phyloP scores from a whole-genome alignment of 169 alveolate genomes.

The Babesia bigemina region DNA sequence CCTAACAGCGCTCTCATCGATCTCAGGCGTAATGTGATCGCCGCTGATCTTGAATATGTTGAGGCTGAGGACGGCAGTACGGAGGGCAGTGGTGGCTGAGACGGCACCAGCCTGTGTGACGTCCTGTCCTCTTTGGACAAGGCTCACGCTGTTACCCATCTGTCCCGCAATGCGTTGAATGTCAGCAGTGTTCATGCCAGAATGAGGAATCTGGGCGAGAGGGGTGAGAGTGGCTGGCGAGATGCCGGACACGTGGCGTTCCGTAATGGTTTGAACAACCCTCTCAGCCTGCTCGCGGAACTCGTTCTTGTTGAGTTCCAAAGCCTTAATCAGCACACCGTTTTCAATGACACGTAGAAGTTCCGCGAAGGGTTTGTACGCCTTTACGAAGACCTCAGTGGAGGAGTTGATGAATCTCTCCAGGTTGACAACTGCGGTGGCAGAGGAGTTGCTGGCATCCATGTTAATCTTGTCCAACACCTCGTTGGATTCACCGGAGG shows the following conservation, averaged over 20 bases:
- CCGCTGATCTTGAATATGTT: slow-evolving; percentile 19
- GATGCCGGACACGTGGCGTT: background rate
- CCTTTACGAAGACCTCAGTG: slow-evolving; percentile 55
- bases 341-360: slow-evolving; percentile 20
- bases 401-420: slow-evolving; percentile 33
- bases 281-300: slow-evolving; percentile 11
- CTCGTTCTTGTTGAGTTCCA: slow-evolving; percentile 31
- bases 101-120: background rate
- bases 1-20: slow-evolving; percentile 5
- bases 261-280: slow-evolving; percentile 20
- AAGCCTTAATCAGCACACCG: slow-evolving; percentile 14
- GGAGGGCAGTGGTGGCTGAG: slow-evolving; percentile 6
- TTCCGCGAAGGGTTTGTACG: slow-evolving; percentile 52
- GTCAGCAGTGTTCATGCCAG: slow-evolving; percentile 17
- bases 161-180: background rate
- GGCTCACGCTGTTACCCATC: slow-evolving; percentile 10
- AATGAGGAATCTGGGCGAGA: slow-evolving; percentile 1
- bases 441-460: background rate
- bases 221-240: background rate
- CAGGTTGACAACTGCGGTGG: slow-evolving; percentile 23
- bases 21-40: slow-evolving; percentile 13
- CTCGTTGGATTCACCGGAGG: slow-evolving; percentile 17
- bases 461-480: slow-evolving; percentile 10
- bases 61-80: slow-evolving; percentile 17
- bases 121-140: background rate